Evolutionary conservation across 192 early-diverging fungal genomes (phyloP).

Genomic region (Dimargaris verticillata): DNA sequence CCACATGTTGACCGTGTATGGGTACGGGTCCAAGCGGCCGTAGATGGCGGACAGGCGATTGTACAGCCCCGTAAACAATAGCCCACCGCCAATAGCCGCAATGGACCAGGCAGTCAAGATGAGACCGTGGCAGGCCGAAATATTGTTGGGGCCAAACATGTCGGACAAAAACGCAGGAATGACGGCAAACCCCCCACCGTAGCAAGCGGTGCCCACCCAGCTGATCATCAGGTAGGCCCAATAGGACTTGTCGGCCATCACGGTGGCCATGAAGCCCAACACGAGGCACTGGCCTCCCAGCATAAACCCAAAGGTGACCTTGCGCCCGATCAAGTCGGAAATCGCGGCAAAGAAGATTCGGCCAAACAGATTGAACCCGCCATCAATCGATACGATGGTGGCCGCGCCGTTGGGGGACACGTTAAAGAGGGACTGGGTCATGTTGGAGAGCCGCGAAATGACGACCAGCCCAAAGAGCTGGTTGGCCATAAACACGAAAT

Average conservation of each 20-base stretch:
- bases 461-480: conserved; percentile 43
- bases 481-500: conserved; percentile 46
- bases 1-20: conserved; percentile 43
- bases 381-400: conserved; percentile 38
- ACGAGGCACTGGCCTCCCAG: conserved; percentile 40
- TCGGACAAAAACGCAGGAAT: conserved; percentile 61
- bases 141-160: conserved; percentile 67
- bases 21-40: conserved; percentile 31
- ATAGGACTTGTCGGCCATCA: conserved; percentile 35
- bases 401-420: conserved; percentile 17
- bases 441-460: conserved; percentile 44
- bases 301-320: conserved; percentile 46
- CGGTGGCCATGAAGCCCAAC: conserved; percentile 28
- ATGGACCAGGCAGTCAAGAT: conserved; percentile 64
- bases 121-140: conserved; percentile 53
- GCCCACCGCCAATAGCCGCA: conserved; percentile 52
- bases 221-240: conserved; percentile 40
- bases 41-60: conserved; percentile 20
- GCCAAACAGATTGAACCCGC: conserved; percentile 40
- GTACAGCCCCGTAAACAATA: conserved; percentile 48
- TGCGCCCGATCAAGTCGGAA: conserved; percentile 44
- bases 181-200: conserved; percentile 60
- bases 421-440: conserved; percentile 37
- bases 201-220: conserved; percentile 49
- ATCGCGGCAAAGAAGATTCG: conserved; percentile 36